These are phyloP conservation scores for Zygosaccharomyces lentus DNA, from an alignment of 805 yeast species.

Conservation along the genomic window DNA sequence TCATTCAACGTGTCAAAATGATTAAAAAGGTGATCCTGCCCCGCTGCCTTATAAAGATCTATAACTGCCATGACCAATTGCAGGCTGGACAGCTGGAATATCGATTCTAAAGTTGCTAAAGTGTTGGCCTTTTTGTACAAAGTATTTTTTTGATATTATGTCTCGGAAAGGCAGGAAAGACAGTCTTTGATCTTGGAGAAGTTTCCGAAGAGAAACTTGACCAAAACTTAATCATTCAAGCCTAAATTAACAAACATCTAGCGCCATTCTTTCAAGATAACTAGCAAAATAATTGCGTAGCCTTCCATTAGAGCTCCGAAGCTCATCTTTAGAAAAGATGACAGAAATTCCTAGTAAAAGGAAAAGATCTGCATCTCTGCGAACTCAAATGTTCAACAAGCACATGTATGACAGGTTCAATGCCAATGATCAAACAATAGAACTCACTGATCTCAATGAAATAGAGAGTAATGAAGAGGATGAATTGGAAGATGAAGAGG, in stretches of 20 bases:
- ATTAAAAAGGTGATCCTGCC: slow-evolving; percentile 51
- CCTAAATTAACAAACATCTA: background rate
- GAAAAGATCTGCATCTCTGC: slow-evolving; percentile 31
- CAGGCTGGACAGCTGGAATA: background rate
- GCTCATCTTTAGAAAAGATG: slow-evolving; percentile 4
- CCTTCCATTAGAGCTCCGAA: background rate
- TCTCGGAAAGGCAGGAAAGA: background rate
- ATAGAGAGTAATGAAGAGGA: slow-evolving; percentile 7
- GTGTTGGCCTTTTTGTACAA: background rate
- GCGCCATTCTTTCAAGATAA: too few species aligned
- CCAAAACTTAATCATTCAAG: background rate
- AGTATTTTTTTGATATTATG: slow-evolving; percentile 6
- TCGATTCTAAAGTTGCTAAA: background rate
- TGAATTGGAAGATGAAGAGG: slow-evolving; percentile 9
- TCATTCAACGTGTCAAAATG: slow-evolving; percentile 41
- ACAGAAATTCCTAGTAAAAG: slow-evolving; percentile 16
- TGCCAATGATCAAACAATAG: slow-evolving; percentile 15
- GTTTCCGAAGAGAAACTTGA: background rate
- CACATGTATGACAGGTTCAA: slow-evolving; percentile 28
- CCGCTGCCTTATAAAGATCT: slow-evolving; percentile 41
- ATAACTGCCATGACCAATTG: slow-evolving; percentile 16
- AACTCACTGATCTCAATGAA: slow-evolving; percentile 15
- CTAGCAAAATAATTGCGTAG: background rate
- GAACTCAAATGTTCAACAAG: slow-evolving; percentile 35
- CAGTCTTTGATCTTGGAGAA: background rate